phyloP scores from a whole-genome alignment of 495 filamentous ascomycete species.

The Thozetella sp. region DNA sequence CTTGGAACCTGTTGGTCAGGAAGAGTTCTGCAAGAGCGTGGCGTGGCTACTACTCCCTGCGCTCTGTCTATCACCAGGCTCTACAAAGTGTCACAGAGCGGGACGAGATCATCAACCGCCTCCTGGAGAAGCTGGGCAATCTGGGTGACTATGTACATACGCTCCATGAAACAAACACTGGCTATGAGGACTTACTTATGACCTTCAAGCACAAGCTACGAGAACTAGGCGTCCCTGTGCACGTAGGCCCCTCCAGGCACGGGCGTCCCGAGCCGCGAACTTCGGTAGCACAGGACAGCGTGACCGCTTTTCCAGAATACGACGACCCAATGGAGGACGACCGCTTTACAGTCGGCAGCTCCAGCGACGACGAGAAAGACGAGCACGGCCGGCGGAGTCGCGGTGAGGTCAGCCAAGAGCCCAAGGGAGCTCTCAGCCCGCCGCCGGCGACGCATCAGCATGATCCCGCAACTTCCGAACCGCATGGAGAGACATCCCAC shows the following conservation, averaged over 20 bases:
- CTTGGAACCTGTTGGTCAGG: not conserved
- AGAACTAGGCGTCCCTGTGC: not conserved
- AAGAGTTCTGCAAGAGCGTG: not conserved
- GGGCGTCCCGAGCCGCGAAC: not conserved
- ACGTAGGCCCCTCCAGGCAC: not conserved
- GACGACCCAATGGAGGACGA: too few species aligned
- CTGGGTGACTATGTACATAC: not conserved
- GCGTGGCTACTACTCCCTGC: not conserved
- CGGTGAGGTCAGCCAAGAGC: too few species aligned
- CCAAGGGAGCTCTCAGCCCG: too few species aligned
- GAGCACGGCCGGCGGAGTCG: not conserved
- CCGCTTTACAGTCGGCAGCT: not conserved
- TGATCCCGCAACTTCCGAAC: too few species aligned
- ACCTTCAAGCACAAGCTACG: not conserved
- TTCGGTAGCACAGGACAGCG: not conserved
- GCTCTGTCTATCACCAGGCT: not conserved
- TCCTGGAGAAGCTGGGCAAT: not conserved
- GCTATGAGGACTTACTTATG: not conserved
- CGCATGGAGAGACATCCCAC: too few species aligned
- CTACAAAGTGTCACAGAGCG: not conserved
- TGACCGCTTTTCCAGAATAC: not conserved
- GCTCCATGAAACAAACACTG: not conserved
- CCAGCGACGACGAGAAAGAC: not conserved
- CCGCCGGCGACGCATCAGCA: too few species aligned
- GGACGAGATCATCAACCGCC: not conserved